phyloP scores from a whole-genome alignment of 2,329 filamentous ascomycete genomes.

The Domatiomyces globalis region DNA sequence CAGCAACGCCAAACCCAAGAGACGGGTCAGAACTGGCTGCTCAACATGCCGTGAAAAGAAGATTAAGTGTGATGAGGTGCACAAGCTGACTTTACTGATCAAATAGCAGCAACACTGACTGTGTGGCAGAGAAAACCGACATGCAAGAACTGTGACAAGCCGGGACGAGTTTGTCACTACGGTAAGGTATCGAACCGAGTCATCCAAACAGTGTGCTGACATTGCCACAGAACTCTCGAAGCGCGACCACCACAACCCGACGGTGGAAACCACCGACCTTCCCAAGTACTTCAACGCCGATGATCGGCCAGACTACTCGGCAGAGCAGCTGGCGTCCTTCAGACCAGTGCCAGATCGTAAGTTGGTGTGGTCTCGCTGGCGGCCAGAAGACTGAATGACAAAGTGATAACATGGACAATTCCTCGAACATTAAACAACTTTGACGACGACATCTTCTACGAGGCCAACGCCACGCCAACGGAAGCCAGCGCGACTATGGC shows the following conservation, averaged over 20 bases:
- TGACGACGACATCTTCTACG: background rate
- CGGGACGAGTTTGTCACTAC: background rate
- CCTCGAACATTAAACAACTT: background rate
- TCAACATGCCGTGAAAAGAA: conserved; percentile 16
- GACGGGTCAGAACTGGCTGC: conserved; percentile 17
- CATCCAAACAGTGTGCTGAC: background rate
- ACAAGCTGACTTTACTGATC: background rate
- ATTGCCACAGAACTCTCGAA: background rate
- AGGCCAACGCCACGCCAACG: background rate
- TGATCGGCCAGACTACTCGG: background rate
- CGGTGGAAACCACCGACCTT: background rate
- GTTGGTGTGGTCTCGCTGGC: background rate
- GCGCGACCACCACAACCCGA: background rate
- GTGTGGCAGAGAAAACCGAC: background rate
- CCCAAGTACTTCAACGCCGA: background rate
- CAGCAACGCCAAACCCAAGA: conserved; percentile 1
- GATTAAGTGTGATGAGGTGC: conserved; percentile 17
- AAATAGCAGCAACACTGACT: background rate
- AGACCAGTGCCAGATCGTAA: background rate
- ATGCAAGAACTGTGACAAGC: conserved; percentile 1
- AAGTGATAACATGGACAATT: background rate
- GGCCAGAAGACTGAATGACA: background rate
- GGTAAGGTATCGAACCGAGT: background rate
- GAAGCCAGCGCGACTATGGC: background rate
- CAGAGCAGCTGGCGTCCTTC: background rate